Evolutionary conservation across 2,329 filamentous ascomycete genomes (phyloP), one percentile per base, ranked within the genome.

Genomic region (Ramularia endophylla): DNA sequence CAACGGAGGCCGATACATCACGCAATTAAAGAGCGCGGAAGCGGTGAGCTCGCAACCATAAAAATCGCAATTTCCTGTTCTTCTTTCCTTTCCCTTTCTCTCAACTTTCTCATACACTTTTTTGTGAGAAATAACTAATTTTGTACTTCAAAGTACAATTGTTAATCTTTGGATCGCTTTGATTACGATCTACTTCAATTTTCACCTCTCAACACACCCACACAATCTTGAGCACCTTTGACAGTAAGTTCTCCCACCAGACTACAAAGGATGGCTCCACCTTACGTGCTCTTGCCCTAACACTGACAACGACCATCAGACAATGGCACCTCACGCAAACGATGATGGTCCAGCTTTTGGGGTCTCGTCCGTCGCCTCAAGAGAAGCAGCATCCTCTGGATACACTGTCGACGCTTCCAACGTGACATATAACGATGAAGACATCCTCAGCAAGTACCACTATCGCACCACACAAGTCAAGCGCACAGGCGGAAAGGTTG

Each of bases 291-390:
- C 16, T 17, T 27, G 5, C 29, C 38, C 42, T 27, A 12, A 27
- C 16, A 7, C 25, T 48, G 40, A 50, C 44, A 57, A 49, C 39
- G 36, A 48, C 50, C 59, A n/a, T 63, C 61, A 62, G 65, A 74
- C 65, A 56, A 98, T 98, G 92, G 89, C 90, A 69, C 92, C 92
- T 69, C 90, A 97, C 76, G 89, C 90, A 67, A 79, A 81, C 74
- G 78, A 77, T 59, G 69, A 73, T 64, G 71, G 73, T 65, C 63
- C 68, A 61, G 68, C 73, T 67, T 72, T 75, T 66, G 72, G 74
- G 65, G 69, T 48, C 19, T 30, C 36, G 11, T 37, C 36, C 17
- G 36, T 29, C 8, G 31, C 30, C 16, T 18, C 31, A 9, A 34
- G n/a, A 28, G 27, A 19, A 29, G 25, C 29, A 22, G 30, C 29